These are phyloP conservation scores for Pelargonium fulgidum DNA, from an alignment of 441 rosid genomes.

Conservation along the genomic window DNA sequence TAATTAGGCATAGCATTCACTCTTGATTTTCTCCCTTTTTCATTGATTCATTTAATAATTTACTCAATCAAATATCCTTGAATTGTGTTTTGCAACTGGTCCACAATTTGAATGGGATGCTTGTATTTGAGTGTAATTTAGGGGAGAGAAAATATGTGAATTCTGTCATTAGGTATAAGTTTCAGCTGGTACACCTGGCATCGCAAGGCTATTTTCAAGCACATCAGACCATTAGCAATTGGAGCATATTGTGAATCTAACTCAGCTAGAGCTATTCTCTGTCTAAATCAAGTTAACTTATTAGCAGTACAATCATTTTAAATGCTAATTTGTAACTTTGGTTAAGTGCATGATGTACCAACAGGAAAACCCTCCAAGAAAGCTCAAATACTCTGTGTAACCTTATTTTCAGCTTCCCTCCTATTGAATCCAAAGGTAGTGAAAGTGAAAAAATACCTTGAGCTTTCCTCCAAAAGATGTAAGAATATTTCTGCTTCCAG, in stretches of 20 bases:
- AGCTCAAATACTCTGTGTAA: not conserved
- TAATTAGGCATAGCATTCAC: not conserved
- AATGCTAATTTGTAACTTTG: not conserved
- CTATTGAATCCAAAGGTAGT: not conserved
- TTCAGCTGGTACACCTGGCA: not conserved
- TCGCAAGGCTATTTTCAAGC: not conserved
- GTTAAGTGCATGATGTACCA: not conserved
- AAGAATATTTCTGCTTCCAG: constrained; percentile 87
- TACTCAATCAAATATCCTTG: no score
- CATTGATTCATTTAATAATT: not conserved
- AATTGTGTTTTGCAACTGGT: no score
- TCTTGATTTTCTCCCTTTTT: not conserved
- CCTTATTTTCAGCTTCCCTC: no score
- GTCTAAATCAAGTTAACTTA: not conserved
- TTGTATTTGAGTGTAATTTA: no score
- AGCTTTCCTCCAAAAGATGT: constrained; percentile 52
- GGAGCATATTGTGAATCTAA: not conserved
- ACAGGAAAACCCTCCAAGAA: not conserved
- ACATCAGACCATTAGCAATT: not conserved
- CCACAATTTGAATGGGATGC: no score
- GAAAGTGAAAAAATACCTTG: constrained; percentile 39
- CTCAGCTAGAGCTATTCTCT: not conserved
- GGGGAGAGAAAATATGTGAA: no score
- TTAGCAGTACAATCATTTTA: not conserved
- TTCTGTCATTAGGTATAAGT: not conserved